phyloP scores from a whole-genome alignment of 1,139 yeast species.

The Tardiomyces digboiensis region DNA sequence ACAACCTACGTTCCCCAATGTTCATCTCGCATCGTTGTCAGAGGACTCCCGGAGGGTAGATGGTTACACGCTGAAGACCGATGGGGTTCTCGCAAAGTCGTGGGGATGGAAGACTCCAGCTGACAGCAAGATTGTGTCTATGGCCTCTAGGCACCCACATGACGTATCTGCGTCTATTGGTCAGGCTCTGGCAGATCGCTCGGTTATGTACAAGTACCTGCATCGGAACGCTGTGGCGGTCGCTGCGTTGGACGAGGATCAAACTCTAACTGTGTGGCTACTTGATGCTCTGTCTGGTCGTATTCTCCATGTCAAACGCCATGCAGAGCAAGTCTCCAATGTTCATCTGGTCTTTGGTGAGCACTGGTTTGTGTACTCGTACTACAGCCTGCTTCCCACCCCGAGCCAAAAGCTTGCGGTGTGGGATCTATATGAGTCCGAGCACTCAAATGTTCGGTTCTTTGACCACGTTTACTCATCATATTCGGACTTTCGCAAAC shows the following conservation, averaged over 20 bases:
- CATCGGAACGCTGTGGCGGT: constrained; percentile 59
- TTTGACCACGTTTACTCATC: constrained; percentile 26
- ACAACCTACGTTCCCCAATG: not conserved
- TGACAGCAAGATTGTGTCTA: constrained; percentile 31
- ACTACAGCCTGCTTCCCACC: constrained; percentile 41
- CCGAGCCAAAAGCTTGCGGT: constrained; percentile 54
- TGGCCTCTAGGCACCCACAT: constrained; percentile 32
- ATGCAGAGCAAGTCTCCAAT: constrained; percentile 27
- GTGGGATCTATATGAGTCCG: constrained; percentile 69
- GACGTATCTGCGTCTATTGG: constrained; percentile 59
- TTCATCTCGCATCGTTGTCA: not conserved
- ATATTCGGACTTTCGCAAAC: constrained; percentile 30
- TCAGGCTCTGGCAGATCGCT: constrained; percentile 55
- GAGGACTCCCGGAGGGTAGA: not conserved
- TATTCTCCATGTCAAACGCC: constrained; percentile 39
- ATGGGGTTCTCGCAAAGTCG: constrained; percentile 6
- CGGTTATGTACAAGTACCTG: constrained; percentile 77
- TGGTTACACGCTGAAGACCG: not conserved
- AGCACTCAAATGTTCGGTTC: constrained; percentile 9
- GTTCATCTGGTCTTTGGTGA: constrained; percentile 61
- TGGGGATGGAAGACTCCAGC: constrained; percentile 17
- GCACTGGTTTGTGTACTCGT: constrained; percentile 73
- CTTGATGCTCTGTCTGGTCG: constrained; percentile 67
- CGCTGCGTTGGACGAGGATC: constrained; percentile 33
- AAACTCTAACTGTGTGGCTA: constrained; percentile 33